A percentile compares a stretch with the other conserved stretches of the same genome.
Evolutionary conservation across 2,329 filamentous ascomycete species (phyloP).

Genomic region (Amphichorda felina): DNA sequence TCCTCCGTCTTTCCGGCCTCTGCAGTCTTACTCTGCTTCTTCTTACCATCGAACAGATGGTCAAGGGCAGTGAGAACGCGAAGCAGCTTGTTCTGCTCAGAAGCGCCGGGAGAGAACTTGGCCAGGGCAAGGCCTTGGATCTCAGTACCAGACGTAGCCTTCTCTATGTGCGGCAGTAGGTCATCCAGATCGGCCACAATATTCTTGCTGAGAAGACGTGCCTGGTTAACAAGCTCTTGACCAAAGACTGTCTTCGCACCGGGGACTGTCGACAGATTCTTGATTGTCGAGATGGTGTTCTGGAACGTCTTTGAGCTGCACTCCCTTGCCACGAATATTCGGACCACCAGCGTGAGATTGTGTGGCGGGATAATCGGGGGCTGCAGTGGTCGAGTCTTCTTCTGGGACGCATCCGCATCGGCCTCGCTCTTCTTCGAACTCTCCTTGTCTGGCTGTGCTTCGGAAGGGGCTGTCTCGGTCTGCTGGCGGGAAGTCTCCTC

Average conservation of each 20-base stretch:
- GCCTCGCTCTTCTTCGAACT: not conserved
- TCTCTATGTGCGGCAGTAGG: slow-evolving; percentile 74
- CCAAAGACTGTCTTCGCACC: slow-evolving; percentile 85
- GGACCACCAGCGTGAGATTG: slow-evolving; percentile 88
- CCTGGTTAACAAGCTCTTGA: slow-evolving; percentile 82
- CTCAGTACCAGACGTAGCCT: slow-evolving; percentile 80
- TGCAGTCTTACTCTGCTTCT: slow-evolving; percentile 33
- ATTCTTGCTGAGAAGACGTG: slow-evolving; percentile 70
- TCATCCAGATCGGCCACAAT: slow-evolving; percentile 79
- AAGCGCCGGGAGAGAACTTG: slow-evolving; percentile 92
- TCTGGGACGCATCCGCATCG: slow-evolving; percentile 19
- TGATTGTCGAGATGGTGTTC: slow-evolving; percentile 96
- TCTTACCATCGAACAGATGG: slow-evolving; percentile 83
- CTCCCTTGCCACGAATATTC: slow-evolving; percentile 89
- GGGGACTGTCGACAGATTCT: slow-evolving; percentile 88
- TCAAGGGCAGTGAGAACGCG: slow-evolving; percentile 88
- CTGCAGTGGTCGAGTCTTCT: slow-evolving; percentile 49
- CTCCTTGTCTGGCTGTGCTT: slow-evolving; percentile 8
- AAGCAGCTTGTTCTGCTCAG: slow-evolving; percentile 91
- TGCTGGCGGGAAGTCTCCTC: slow-evolving; percentile 10
- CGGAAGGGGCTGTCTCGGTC: slow-evolving; percentile 11
- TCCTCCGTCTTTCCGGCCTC: slow-evolving; percentile 35
- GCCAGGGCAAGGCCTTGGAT: slow-evolving; percentile 88
- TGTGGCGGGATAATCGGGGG: slow-evolving; percentile 79
- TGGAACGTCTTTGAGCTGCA: slow-evolving; percentile 97